Evolutionary conservation across 2,329 filamentous ascomycete genomes (phyloP), one percentile per base, ranked within the genome.

Genomic region (Alternaria rosae): DNA sequence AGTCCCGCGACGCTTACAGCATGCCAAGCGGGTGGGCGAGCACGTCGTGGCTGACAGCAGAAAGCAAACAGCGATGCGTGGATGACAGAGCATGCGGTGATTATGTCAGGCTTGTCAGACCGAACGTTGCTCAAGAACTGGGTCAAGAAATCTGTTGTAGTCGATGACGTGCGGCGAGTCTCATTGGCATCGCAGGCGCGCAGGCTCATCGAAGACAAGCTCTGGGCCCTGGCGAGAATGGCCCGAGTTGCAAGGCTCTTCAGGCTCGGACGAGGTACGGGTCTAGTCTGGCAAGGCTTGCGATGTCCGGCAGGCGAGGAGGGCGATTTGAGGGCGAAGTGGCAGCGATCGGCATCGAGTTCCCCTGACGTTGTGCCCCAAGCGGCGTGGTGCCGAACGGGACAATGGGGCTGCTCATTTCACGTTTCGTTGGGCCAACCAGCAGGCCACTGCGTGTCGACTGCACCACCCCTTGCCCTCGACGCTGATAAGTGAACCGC

Each of bases 351-450:
- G 52, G 58, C 62, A 52, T 45, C 53, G 43, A 28, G 8, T 60
- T 59, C 65, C 66, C 65, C 65, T 64, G 65, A 64, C 62, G 61
- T 53, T 35, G 6, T 13, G 20, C 35, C 60, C 61, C 59, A 38
- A 38, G 66, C 61, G 55, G 57, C 17, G 54, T 64, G 62, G 64
- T 58, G 64, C 44, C 25, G 55, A 43, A 59, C 38, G 52, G 64
- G 62, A 47, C 45, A 28, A 57, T 48, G 58, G 66, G 60, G 57
- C 58, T 53, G 51, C 67, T 74, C 69, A 72, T 76, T 75, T 73
- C 62, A 65, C 69, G 71, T 74, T 74, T 73, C 61, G 65, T 50
- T 59, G 23, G 56, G 54, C 68, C 67, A 67, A 65, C 65, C 70
- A 69, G 20, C 9, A 26, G 15, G 13, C 65, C 60, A 57, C 47